These are phyloP conservation scores for Kentomonas sorsogonicus DNA, from an alignment of 208 protist genomes.

Conservation along the genomic window DNA sequence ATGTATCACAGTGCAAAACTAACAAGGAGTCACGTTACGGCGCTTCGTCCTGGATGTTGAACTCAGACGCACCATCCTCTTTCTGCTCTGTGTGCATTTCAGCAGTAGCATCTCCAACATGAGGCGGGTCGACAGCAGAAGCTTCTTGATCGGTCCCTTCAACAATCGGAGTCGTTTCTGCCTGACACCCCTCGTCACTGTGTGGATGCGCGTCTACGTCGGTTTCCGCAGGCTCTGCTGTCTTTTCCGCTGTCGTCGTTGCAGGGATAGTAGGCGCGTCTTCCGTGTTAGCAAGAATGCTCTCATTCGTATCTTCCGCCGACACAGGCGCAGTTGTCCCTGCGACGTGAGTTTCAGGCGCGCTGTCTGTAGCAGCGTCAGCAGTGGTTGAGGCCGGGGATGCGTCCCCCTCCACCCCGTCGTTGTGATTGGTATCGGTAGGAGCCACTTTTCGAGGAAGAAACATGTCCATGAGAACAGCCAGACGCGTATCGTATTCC, in stretches of 20 bases:
- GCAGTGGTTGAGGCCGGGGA: not conserved
- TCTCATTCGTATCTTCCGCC: not conserved
- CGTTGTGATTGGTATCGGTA: too few species aligned
- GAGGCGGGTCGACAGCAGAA: not conserved
- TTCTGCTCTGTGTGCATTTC: too few species aligned
- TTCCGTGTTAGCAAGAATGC: not conserved
- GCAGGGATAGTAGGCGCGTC: not conserved
- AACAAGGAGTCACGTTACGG: too few species aligned
- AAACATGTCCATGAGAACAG: constrained; percentile 44
- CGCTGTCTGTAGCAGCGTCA: not conserved
- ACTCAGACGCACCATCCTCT: too few species aligned
- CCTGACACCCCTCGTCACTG: too few species aligned
- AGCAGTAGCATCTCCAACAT: too few species aligned
- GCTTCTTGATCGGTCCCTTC: not conserved
- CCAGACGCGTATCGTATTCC: constrained; percentile 45
- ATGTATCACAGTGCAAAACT: too few species aligned
- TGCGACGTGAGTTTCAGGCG: not conserved
- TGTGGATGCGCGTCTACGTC: too few species aligned
- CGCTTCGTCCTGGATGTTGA: too few species aligned
- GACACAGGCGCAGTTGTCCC: not conserved
- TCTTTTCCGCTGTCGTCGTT: not conserved
- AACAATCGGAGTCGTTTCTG: too few species aligned
- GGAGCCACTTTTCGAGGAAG: too few species aligned
- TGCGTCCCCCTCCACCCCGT: not conserved
- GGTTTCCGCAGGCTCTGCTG: too few species aligned